phyloP scores from a whole-genome alignment of 495 filamentous ascomycete genomes.

The Usnea hakonensis region DNA sequence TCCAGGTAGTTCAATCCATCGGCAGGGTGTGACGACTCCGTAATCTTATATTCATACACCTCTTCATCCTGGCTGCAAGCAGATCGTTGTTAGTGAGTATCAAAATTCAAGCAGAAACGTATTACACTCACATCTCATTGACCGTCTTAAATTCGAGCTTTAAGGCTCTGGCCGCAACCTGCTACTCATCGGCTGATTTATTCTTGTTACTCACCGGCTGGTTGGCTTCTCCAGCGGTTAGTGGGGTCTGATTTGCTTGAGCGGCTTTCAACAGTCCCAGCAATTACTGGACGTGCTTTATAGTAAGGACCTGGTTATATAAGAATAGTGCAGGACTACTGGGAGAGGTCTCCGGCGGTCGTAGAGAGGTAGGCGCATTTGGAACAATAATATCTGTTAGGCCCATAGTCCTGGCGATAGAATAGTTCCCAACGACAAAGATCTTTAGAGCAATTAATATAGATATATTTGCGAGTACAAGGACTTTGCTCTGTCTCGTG shows the following conservation, averaged over 20 bases:
- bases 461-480: neutral
- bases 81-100: neutral
- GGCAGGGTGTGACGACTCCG: neutral
- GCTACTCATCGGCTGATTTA: neutral
- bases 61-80: neutral
- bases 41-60: neutral
- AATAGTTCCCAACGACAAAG: neutral
- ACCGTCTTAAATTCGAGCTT: neutral
- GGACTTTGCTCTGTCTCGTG: neutral
- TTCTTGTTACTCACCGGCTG: neutral
- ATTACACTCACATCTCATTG: neutral
- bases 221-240: neutral
- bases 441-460: neutral
- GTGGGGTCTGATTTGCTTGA: neutral
- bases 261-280: neutral
- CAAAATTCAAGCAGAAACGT: neutral
- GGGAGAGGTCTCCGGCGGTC: neutral
- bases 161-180: neutral
- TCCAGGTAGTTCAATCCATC: neutral
- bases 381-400: neutral
- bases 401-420: neutral
- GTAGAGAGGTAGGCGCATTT: neutral
- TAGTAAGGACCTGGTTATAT: neutral
- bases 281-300: neutral
- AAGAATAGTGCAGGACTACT: neutral